These are phyloP conservation scores for Orobanche coerulescens DNA, from an alignment of 257 asterid species.

Conservation along the genomic window DNA sequence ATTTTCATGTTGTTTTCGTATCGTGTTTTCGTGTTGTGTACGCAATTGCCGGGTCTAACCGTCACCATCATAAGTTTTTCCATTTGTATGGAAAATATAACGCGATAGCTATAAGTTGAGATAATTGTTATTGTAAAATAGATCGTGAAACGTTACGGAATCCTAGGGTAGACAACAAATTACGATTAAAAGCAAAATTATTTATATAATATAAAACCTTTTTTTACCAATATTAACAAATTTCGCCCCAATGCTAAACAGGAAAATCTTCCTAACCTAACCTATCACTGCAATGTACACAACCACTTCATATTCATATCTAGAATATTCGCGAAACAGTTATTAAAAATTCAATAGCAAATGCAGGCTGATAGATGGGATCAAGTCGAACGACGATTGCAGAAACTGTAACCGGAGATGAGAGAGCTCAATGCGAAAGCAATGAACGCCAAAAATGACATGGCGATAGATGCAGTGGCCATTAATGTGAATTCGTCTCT, in stretches of 20 bases:
- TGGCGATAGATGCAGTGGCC: conserved; percentile 68
- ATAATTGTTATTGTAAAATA: too few species aligned
- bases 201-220: too few species aligned
- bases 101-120: too few species aligned
- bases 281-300: background rate
- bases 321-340: background rate
- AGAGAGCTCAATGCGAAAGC: conserved; percentile 69
- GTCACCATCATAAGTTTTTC: too few species aligned
- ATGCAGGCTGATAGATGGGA: background rate
- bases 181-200: too few species aligned
- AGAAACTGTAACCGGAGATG: conserved; percentile 61
- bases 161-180: too few species aligned
- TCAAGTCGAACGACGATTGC: conserved; percentile 28
- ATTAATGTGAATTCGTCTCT: conserved; percentile 64
- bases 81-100: too few species aligned
- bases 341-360: background rate
- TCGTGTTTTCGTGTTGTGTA: too few species aligned
- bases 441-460: conserved; percentile 69
- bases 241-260: conserved; percentile 1
- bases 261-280: background rate
- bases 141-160: too few species aligned
- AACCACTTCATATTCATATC: background rate
- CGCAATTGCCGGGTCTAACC: too few species aligned
- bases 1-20: too few species aligned
- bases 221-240: background rate